These are phyloP conservation scores for Gossypium anomalum DNA, from an alignment of 345 rosid species.

Conservation along the genomic window DNA sequence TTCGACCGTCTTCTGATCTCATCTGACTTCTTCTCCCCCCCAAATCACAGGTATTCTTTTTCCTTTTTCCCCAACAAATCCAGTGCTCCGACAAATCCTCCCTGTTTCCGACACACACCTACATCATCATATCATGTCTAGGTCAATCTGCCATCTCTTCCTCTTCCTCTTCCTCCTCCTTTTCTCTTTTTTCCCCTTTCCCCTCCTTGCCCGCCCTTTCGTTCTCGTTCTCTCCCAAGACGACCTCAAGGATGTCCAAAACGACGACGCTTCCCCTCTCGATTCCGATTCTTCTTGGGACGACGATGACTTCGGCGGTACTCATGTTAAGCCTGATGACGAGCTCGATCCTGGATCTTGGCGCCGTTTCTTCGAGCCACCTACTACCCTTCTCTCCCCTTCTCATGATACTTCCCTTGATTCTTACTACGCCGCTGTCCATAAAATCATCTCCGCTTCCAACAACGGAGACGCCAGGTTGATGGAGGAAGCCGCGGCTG, in stretches of 20 bases:
- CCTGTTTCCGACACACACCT: background rate
- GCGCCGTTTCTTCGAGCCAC: conserved; percentile 86
- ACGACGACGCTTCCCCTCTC: conserved; percentile 9
- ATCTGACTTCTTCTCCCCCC: background rate
- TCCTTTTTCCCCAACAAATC: too few species aligned
- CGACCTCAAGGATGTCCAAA: conserved; percentile 64
- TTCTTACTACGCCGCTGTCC: conserved; percentile 50
- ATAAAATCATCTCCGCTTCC: conserved; percentile 50
- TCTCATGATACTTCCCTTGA: conserved; percentile 25
- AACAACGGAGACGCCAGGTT: conserved; percentile 47
- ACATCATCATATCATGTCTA: background rate
- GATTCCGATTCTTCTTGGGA: conserved; percentile 27
- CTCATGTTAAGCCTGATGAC: conserved; percentile 55
- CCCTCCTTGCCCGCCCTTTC: conserved; percentile 60
- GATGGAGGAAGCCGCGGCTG: conserved; percentile 70
- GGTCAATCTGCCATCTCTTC: background rate
- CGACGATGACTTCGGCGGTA: conserved; percentile 36
- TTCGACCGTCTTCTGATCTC: background rate
- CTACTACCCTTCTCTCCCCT: conserved; percentile 17
- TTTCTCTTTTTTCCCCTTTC: conserved; percentile 23
- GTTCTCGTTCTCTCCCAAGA: conserved; percentile 75
- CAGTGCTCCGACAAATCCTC: background rate
- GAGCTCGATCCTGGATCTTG: conserved; percentile 93
- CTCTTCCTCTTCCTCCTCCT: conserved; percentile 30
- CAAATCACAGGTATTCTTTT: too few species aligned